A percentile compares a stretch with the other conserved stretches of the same genome.
These are phyloP conservation scores for Dactylorhiza incarnata DNA, from an alignment of 106 monocot genomes.

Conservation along the genomic window DNA sequence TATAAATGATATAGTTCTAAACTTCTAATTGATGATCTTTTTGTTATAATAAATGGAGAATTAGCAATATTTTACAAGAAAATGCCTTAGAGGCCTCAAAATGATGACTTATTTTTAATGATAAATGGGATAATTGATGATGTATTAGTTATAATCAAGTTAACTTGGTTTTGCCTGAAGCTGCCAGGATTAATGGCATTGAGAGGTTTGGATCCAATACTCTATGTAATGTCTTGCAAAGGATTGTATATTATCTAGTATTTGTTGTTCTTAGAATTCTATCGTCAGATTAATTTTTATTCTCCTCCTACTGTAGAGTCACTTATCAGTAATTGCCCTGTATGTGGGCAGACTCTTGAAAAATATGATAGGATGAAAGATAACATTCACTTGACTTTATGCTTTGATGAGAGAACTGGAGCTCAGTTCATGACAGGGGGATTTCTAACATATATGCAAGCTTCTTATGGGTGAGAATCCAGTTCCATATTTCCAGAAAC, in stretches of 20 bases:
- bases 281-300: neutral
- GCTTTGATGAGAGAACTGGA: slow-evolving; percentile 98
- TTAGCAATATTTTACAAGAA: no score
- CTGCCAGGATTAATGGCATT: no score
- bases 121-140: no score
- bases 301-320: slow-evolving; percentile 45
- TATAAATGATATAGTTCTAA: no score
- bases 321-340: slow-evolving; percentile 89
- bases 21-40: no score
- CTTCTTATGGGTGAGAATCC: slow-evolving; percentile 75
- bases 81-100: no score
- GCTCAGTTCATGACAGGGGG: slow-evolving; percentile 97
- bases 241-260: slow-evolving; percentile 3
- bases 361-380: slow-evolving; percentile 73
- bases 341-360: slow-evolving; percentile 86
- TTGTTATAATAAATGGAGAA: no score
- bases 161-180: no score
- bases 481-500: neutral
- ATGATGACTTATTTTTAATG: no score
- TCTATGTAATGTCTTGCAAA: no score
- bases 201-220: no score
- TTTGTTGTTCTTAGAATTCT: neutral
- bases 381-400: slow-evolving; percentile 86
- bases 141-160: no score
- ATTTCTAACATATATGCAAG: slow-evolving; percentile 90